A percentile compares a stretch with the other conserved stretches of the same genome.
Evolutionary conservation across 2,329 filamentous ascomycete genomes (phyloP).

Genomic region (Fonsecaea nubica): DNA sequence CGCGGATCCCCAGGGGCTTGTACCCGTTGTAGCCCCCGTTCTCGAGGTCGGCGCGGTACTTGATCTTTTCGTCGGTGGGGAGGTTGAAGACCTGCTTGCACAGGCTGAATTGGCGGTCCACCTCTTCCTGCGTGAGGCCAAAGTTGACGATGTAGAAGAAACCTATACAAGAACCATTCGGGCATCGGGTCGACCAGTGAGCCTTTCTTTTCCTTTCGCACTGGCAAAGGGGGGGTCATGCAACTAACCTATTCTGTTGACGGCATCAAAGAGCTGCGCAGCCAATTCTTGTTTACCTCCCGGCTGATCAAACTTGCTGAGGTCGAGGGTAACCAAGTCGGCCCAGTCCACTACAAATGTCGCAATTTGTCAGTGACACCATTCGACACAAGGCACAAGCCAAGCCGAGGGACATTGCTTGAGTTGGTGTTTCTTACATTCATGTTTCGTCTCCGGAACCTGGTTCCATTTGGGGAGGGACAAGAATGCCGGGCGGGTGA

Average conservation of each 20-base stretch:
- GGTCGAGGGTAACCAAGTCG: constrained; percentile 45
- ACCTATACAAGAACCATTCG: constrained; percentile 44
- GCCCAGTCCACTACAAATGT: constrained; percentile 35
- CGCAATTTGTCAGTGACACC: constrained; percentile 7
- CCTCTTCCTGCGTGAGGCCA: constrained; percentile 62
- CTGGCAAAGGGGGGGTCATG: neutral
- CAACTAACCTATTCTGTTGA: constrained; percentile 50
- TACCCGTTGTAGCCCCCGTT: constrained; percentile 64
- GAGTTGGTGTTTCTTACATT: constrained; percentile 17
- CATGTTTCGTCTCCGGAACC: constrained; percentile 30
- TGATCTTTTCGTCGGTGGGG: constrained; percentile 64
- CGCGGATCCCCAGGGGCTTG: constrained; percentile 52
- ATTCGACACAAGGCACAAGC: neutral
- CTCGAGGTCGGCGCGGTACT: constrained; percentile 59
- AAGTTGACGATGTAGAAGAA: constrained; percentile 70
- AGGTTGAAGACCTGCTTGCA: constrained; percentile 63
- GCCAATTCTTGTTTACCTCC: constrained; percentile 62
- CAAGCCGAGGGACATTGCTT: no score
- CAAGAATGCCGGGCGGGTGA: constrained; percentile 6
- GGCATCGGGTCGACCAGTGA: neutral
- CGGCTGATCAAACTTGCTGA: constrained; percentile 60
- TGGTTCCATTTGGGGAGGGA: constrained; percentile 28
- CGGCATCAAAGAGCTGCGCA: constrained; percentile 60
- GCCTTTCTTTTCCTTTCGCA: neutral
- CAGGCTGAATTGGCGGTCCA: constrained; percentile 66